Evolutionary conservation across 1,284 basidiomycete species (phyloP), one percentile per base, ranked within the genome.

Genomic region (Xerocomus cyaneibrunnescens): DNA sequence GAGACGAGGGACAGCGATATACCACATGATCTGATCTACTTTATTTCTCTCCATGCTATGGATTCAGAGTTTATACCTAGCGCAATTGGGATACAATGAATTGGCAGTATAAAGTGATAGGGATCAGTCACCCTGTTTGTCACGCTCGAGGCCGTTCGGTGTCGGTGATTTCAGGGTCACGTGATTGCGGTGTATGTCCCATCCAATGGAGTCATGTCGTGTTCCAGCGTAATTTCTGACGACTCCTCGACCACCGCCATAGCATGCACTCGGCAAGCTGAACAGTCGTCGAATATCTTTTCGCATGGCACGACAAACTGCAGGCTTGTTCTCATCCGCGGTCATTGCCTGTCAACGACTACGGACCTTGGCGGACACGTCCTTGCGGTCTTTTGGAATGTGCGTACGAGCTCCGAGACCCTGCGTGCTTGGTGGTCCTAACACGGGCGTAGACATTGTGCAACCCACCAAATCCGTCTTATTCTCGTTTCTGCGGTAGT

Each of bases 401-500:
- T 89, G 71, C 65, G 87, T 81, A 30, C 27, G 37, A 54, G 50
- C 41, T 40, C 40, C 23, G 22, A 39, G 23, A 41, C 40, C 10
- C 19, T 28, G 38, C 16, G 30, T 46, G 25, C 19, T 14, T 32
- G 42, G 5, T 9, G 46, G 46, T 49, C 36, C 53, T 68, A 51
- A 48, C 58, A 34, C 49, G 54, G 49, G 50, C 28, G 36, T 62
- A 92, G 89, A 50, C 89, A 92, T 66, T 92, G 89, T 62, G 89
- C 90, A 55, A 90, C 87, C 6, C 90, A 93, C 68, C 92, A 97
- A 76, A 95, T 96, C 50, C 86, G 94, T 47, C 89, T 97, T 31
- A 88, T 99, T 62, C 81, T 99, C 56, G 87, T 97, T 54, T 96
- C 93, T 51, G 89, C 90, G 53, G 80, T 98, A 54, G 92, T 98